These are phyloP conservation scores for Penicillium roqueforti DNA, from an alignment of 495 filamentous ascomycete genomes.

Conservation along the genomic window DNA sequence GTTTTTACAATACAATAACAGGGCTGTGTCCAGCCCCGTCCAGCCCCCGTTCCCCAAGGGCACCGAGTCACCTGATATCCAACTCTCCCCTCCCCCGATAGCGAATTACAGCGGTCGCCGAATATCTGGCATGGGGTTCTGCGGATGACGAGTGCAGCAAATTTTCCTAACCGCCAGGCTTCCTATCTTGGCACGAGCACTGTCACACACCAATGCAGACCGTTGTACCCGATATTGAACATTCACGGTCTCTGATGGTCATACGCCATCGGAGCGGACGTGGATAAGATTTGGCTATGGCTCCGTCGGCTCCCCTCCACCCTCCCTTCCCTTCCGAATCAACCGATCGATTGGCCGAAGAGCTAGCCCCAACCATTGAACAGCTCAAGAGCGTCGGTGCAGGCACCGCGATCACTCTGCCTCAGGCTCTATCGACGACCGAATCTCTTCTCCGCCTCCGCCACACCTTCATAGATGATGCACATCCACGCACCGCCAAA, in stretches of 20 bases:
- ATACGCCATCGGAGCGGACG: slow-evolving; percentile 35
- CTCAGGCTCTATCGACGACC: slow-evolving; percentile 33
- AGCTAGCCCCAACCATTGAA: slow-evolving; percentile 57
- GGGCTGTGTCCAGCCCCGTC: slow-evolving; percentile 5
- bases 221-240: slow-evolving; percentile 32
- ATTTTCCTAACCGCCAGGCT: neutral
- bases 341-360: slow-evolving; percentile 54
- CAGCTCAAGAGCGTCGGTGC: slow-evolving; percentile 38
- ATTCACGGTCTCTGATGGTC: slow-evolving; percentile 43
- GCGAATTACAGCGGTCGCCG: slow-evolving; percentile 11
- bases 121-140: slow-evolving; percentile 6
- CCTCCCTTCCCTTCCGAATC: slow-evolving; percentile 60
- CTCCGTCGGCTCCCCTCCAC: slow-evolving; percentile 42
- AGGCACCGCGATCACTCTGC: slow-evolving; percentile 19
- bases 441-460: slow-evolving; percentile 46
- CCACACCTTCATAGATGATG: slow-evolving; percentile 53
- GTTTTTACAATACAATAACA: neutral
- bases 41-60: neutral
- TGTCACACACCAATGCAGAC: slow-evolving; percentile 42
- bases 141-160: slow-evolving; percentile 7
- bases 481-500: slow-evolving; percentile 46
- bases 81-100: slow-evolving; percentile 16
- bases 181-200: slow-evolving; percentile 15
- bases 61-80: slow-evolving; percentile 22
- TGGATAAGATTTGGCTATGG: slow-evolving; percentile 40